phyloP scores from a whole-genome alignment of 257 asterid genomes.

The Solanum arcanum region DNA sequence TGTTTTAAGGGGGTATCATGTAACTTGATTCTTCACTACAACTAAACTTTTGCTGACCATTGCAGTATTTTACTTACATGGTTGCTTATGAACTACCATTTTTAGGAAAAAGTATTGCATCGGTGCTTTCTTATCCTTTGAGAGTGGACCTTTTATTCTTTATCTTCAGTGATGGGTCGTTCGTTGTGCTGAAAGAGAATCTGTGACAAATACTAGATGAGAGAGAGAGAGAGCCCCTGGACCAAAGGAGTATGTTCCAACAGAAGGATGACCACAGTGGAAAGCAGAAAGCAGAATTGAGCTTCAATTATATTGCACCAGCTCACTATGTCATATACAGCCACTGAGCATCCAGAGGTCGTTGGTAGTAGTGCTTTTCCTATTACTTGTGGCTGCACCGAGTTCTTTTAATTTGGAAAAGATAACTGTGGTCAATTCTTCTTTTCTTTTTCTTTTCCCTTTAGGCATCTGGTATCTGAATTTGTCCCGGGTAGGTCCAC shows the following conservation, averaged over 20 bases:
- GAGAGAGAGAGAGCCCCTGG: neutral
- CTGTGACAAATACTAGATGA: neutral
- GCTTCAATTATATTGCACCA: slow-evolving; percentile 1
- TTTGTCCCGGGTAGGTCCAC: neutral
- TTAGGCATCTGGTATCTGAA: neutral
- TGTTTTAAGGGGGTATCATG: neutral
- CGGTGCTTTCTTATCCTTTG: neutral
- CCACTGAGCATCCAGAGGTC: neutral
- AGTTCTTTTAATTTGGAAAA: neutral
- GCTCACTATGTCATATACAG: neutral
- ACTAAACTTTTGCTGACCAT: neutral
- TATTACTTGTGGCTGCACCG: neutral
- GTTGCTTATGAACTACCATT: neutral
- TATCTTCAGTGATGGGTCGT: neutral
- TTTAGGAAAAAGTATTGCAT: neutral
- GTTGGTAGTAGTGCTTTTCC: neutral
- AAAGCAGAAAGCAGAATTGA: neutral
- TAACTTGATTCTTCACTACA: neutral
- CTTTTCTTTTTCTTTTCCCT: neutral
- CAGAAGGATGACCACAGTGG: neutral
- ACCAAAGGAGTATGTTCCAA: neutral
- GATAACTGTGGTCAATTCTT: neutral
- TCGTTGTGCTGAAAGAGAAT: neutral
- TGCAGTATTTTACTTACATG: neutral
- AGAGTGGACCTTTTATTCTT: neutral